These are phyloP conservation scores for Antitrichia curtipendula DNA, from an alignment of 225 moss, liverwort and hornwort genomes.

Conservation along the genomic window DNA sequence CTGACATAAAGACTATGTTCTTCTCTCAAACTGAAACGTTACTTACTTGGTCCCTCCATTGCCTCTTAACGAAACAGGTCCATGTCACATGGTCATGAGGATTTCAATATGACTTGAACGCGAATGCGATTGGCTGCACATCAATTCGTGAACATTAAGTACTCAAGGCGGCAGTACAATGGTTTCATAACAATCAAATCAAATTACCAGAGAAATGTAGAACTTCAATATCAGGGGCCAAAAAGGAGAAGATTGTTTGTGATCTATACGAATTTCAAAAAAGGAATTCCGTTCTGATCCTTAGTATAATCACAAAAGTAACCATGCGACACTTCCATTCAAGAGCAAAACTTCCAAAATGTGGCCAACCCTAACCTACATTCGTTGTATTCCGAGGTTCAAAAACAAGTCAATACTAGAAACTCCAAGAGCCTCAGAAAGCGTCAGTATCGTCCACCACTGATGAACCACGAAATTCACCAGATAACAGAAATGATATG, in stretches of 20 bases:
- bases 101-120: background rate
- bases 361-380: background rate
- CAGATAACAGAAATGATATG: background rate
- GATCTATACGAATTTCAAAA: background rate
- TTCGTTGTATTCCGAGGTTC: background rate
- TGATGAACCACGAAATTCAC: background rate
- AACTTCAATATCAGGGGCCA: background rate
- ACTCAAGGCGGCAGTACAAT: background rate
- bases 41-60: conserved; percentile 38
- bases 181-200: background rate
- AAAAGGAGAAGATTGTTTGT: background rate
- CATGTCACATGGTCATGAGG: conserved; percentile 9
- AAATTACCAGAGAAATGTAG: background rate
- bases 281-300: background rate
- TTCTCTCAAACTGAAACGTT: background rate
- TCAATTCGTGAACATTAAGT: background rate
- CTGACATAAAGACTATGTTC: background rate
- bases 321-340: background rate
- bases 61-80: background rate
- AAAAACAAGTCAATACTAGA: background rate
- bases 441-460: background rate
- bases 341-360: background rate
- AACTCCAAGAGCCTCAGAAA: background rate
- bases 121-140: background rate
- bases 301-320: background rate